These are phyloP conservation scores for Leonotis leonurus DNA, from an alignment of 257 asterid genomes.

Conservation along the genomic window DNA sequence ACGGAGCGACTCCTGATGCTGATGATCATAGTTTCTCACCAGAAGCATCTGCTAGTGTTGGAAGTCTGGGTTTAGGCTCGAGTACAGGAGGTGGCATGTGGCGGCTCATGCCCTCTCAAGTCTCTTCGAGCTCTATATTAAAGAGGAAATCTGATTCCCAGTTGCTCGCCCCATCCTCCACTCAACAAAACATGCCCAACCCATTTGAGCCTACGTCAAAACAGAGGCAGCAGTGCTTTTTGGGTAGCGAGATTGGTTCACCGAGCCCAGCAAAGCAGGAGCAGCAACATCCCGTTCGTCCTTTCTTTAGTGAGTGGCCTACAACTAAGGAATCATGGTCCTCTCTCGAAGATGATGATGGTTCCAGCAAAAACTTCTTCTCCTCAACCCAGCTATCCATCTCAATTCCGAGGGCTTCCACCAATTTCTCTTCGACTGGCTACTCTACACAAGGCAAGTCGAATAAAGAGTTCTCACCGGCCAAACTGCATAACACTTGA, in stretches of 20 bases:
- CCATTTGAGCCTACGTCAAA: constrained; percentile 50
- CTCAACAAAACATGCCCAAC: constrained; percentile 37
- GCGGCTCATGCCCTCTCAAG: constrained; percentile 63
- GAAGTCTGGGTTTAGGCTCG: constrained; percentile 54
- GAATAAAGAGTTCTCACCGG: background rate
- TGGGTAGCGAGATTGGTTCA: constrained; percentile 48
- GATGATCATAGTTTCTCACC: constrained; percentile 48
- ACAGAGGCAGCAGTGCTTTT: constrained; percentile 60
- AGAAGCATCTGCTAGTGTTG: constrained; percentile 49
- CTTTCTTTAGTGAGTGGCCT: constrained; percentile 91
- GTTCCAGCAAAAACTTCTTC: constrained; percentile 44
- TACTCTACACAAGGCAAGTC: constrained; percentile 62
- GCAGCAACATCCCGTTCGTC: constrained; percentile 67
- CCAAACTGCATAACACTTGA: no score
- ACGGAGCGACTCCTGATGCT: constrained; percentile 42
- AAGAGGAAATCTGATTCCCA: constrained; percentile 47
- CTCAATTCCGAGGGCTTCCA: constrained; percentile 58
- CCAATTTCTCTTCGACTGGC: constrained; percentile 52
- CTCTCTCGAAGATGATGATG: constrained; percentile 50
- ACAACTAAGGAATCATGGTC: constrained; percentile 79
- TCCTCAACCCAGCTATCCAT: constrained; percentile 83
- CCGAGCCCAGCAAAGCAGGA: constrained; percentile 52
- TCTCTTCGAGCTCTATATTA: constrained; percentile 42
- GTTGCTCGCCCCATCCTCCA: constrained; percentile 34
- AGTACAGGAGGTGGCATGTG: constrained; percentile 41